Percentiles rank a stretch among this genome's conserved stretches.
These are phyloP conservation scores for Cucurbita maxima DNA, from an alignment of 306 rosid genomes.

Conservation along the genomic window DNA sequence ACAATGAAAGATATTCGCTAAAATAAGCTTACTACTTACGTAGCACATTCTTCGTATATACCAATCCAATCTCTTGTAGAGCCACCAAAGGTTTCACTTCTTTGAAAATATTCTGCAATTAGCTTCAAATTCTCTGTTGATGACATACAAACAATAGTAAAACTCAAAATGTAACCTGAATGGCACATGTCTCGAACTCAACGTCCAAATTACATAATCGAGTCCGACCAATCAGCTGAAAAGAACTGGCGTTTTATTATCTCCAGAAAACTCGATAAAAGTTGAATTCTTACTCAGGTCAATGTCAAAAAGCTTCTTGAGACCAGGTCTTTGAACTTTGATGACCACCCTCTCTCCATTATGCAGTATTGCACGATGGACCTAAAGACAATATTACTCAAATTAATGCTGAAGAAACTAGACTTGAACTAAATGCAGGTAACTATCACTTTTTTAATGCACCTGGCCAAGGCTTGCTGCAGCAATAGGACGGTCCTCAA, in stretches of 20 bases:
- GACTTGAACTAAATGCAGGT: background rate
- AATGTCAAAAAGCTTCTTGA: conserved; percentile 90
- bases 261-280: too few relatives aligned
- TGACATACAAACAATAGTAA: background rate
- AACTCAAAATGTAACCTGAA: background rate
- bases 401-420: background rate
- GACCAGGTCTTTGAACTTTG: conserved; percentile 94
- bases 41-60: conserved; percentile 85
- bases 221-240: background rate
- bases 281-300: conserved; percentile 56
- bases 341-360: conserved; percentile 81
- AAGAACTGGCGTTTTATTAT: background rate
- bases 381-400: conserved; percentile 20
- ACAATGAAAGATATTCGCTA: background rate
- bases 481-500: conserved; percentile 78
- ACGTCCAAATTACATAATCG: background rate
- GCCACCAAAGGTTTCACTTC: conserved; percentile 80
- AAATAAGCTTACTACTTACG: conserved; percentile 21
- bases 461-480: conserved; percentile 99
- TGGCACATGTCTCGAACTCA: background rate
- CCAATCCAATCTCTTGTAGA: conserved; percentile 86
- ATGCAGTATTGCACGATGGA: conserved; percentile 83
- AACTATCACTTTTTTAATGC: background rate
- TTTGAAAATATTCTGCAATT: conserved; percentile 90
- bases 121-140: conserved; percentile 72